Percentiles rank a stretch among this genome's conserved stretches.
Conservation (phyloP, 2,329 filamentous ascomycete species). For the Colletotrichum phormii region DNA sequence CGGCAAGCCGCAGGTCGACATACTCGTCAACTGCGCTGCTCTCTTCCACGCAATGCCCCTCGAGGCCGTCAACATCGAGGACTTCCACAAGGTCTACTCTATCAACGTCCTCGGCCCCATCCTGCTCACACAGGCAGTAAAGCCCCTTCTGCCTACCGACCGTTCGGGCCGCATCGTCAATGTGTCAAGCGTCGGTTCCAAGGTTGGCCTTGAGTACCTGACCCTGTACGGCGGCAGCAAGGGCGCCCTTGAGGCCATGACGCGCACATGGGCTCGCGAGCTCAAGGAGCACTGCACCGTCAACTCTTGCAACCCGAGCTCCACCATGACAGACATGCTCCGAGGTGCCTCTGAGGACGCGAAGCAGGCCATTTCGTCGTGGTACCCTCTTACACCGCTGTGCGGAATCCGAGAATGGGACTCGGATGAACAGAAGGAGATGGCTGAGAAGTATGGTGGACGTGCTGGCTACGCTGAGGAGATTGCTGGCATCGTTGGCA, state of each 20-base stretch:
- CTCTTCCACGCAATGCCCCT: conserved; percentile 60
- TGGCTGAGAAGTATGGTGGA: conserved; percentile 62
- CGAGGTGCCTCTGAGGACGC: conserved; percentile 64
- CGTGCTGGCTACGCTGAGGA: conserved; percentile 72
- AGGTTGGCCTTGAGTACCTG: conserved; percentile 64
- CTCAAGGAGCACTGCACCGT: conserved; percentile 67
- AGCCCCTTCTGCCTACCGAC: conserved; percentile 66
- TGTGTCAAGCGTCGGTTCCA: conserved; percentile 64
- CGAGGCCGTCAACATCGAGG: conserved; percentile 56
- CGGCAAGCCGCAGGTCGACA: conserved; percentile 65
- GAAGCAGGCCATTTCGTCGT: conserved; percentile 50
- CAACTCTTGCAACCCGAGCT: conserved; percentile 66
- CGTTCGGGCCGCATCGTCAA: conserved; percentile 69
- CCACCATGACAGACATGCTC: conserved; percentile 53
- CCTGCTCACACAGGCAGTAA: conserved; percentile 64
- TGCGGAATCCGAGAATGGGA: conserved; percentile 46
- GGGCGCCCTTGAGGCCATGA: conserved; percentile 71
- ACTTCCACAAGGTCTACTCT: conserved; percentile 67
- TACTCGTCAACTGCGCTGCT: conserved; percentile 70
- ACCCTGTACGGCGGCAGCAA: conserved; percentile 72
- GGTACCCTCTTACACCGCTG: conserved; percentile 63
- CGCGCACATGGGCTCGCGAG: conserved; percentile 70
- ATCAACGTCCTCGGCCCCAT: conserved; percentile 70
- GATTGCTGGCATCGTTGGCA: conserved; percentile 76
- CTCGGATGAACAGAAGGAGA: conserved; percentile 43